phyloP scores from a whole-genome alignment of 2,329 filamentous ascomycete genomes.

The Capronia coronata region DNA sequence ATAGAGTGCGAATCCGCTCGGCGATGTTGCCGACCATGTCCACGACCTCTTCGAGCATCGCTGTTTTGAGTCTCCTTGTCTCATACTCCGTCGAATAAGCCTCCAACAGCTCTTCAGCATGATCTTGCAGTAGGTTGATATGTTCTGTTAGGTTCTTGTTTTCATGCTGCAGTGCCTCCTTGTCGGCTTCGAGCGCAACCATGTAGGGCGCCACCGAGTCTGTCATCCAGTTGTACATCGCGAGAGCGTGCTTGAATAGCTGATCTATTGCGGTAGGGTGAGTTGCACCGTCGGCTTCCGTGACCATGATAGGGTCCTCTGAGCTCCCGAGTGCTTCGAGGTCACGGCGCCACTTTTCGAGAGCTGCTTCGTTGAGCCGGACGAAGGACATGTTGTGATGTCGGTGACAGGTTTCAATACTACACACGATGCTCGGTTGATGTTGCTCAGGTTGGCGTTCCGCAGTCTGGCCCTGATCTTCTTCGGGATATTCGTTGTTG shows the following conservation, averaged over 20 bases:
- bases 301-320: not conserved
- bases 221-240: conserved; percentile 3
- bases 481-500: not conserved
- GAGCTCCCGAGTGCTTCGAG: not conserved
- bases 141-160: not conserved
- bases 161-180: not conserved
- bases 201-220: not conserved
- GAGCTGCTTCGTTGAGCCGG: not conserved
- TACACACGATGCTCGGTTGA: not conserved
- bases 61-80: not conserved
- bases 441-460: not conserved
- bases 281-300: not conserved
- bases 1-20: not conserved
- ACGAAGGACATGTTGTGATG: not conserved
- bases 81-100: not conserved
- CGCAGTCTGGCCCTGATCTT: not conserved
- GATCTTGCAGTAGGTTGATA: not conserved
- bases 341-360: not conserved
- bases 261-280: not conserved
- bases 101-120: not conserved
- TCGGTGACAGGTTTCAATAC: not conserved
- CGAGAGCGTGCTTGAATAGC: not conserved
- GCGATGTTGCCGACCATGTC: not conserved
- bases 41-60: not conserved
- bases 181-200: not conserved